A percentile compares a stretch with the other conserved stretches of the same genome.
Conservation (phyloP, 345 rosid genomes). For the Eutrema heterophyllum region DNA sequence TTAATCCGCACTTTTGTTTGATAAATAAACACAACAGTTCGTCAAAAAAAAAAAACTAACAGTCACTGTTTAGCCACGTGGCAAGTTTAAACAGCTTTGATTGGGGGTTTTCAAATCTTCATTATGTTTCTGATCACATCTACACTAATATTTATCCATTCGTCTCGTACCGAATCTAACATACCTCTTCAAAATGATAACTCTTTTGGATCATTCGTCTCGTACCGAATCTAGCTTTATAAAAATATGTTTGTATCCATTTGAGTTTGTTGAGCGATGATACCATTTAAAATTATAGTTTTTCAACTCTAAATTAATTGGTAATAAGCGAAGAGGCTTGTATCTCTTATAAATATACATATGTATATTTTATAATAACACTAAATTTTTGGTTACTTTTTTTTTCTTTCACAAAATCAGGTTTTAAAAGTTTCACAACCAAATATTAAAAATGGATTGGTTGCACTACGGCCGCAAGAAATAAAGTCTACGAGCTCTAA, state of each 20-base stretch:
- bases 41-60: background rate
- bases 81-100: background rate
- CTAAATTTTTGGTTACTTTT: background rate
- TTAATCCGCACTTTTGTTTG: conserved; percentile 8
- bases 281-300: too few relatives aligned
- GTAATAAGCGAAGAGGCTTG: too few relatives aligned
- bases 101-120: background rate
- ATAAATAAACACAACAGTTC: conserved; percentile 8
- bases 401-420: background rate
- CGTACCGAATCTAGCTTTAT: too few relatives aligned
- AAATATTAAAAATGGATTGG: background rate
- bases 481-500: background rate
- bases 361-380: background rate
- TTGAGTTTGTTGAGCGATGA: too few relatives aligned
- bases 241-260: too few relatives aligned
- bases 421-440: background rate
- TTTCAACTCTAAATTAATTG: too few relatives aligned
- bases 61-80: background rate
- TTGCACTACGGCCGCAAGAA: background rate
- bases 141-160: background rate
- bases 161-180: too few relatives aligned
- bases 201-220: too few relatives aligned
- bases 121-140: background rate
- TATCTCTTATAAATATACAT: background rate
- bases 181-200: too few relatives aligned